Conservation (phyloP, 306 rosid species). For the Chamaecrista fasciculata region DNA sequence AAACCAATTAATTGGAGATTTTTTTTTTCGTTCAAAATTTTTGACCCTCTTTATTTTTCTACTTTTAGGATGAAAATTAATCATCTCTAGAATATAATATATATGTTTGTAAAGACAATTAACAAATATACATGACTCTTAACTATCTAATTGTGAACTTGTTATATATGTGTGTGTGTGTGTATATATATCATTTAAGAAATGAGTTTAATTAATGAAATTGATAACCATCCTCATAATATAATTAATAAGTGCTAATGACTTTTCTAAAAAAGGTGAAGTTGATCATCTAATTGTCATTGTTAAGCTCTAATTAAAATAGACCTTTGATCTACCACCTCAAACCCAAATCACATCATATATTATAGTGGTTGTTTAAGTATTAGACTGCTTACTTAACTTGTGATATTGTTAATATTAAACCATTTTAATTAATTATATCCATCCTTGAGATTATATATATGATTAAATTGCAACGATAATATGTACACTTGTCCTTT, state of each 20-base stretch:
- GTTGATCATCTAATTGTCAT: constrained; percentile 17
- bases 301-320: constrained; percentile 30
- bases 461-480: too few species aligned
- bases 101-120: neutral
- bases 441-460: constrained; percentile 17
- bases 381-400: constrained; percentile 62
- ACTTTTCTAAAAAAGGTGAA: constrained; percentile 13
- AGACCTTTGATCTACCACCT: constrained; percentile 40
- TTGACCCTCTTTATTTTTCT: neutral
- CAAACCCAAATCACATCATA: constrained; percentile 42
- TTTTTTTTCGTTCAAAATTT: too few species aligned
- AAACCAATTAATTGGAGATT: too few species aligned
- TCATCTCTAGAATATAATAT: too few species aligned
- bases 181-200: too few species aligned
- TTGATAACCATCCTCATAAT: too few species aligned
- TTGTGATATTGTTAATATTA: constrained; percentile 29
- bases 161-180: too few species aligned
- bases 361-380: constrained; percentile 46
- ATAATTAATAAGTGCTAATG: neutral
- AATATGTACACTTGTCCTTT: constrained; percentile 10
- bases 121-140: too few species aligned
- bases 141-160: too few species aligned
- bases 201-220: neutral
- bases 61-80: neutral
- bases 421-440: neutral